Evolutionary conservation across 345 rosid species (phyloP).

Genomic region (Eucalyptus dawsonii): DNA sequence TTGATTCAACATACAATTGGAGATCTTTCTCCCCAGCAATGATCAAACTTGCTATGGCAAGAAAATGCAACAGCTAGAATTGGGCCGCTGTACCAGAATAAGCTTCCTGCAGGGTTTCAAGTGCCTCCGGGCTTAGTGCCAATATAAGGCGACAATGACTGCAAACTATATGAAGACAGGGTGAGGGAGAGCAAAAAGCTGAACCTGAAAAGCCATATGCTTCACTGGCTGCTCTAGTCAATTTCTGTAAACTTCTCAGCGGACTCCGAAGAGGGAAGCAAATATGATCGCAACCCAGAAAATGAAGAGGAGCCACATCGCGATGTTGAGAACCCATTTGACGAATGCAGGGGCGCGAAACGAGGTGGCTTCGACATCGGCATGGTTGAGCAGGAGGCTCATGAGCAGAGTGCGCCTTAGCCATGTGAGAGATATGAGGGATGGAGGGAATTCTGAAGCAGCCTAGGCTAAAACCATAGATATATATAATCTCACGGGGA

Average conservation of each 20-base stretch:
- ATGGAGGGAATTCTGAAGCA: not conserved
- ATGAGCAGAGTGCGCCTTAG: not conserved
- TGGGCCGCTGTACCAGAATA: slow-evolving; percentile 68
- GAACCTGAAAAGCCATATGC: slow-evolving; percentile 56
- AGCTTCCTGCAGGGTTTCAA: slow-evolving; percentile 37
- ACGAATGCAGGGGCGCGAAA: not conserved
- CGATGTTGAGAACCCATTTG: slow-evolving; percentile 42
- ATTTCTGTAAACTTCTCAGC: slow-evolving; percentile 21
- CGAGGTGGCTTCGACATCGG: not conserved
- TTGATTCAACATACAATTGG: slow-evolving; percentile 17
- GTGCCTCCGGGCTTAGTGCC: too few species aligned
- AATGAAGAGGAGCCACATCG: slow-evolving; percentile 41
- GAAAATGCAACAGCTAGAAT: slow-evolving; percentile 39
- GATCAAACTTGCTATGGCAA: slow-evolving; percentile 36
- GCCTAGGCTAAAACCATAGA: not conserved
- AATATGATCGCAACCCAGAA: slow-evolving; percentile 51
- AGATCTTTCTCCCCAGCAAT: slow-evolving; percentile 40
- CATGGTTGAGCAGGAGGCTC: not conserved
- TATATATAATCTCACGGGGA: not conserved
- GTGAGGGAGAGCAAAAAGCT: not conserved
- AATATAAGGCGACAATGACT: not conserved
- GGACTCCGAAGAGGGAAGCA: slow-evolving; percentile 30
- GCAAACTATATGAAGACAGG: not conserved
- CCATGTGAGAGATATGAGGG: not conserved
- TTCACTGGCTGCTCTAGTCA: slow-evolving; percentile 12